Base-by-base conservation (phyloP, 1,284 basidiomycete genomes). In the Ustilago loliicola region DNA sequence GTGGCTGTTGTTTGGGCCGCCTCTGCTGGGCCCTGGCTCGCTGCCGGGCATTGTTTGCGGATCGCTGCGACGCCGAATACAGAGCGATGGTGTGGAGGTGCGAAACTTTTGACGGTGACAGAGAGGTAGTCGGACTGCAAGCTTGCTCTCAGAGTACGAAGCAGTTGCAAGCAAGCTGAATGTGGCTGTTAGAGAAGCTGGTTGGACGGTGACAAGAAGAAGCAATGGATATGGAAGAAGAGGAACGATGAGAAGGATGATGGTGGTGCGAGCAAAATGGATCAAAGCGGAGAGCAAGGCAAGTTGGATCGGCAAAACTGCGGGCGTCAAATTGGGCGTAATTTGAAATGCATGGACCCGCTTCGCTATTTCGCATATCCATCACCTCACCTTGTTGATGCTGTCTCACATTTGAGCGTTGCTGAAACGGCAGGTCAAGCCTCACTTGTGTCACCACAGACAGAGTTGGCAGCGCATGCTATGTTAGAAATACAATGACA, bases 11-110 rank as follows among this genome's bases (percentile, higher is more conserved):
- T 63, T 52, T 17, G 57, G 21, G 13, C 53, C 53, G 36, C 29
- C 27, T 15, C 66, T 50, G 57, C 71, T 68, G 1, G 71, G 65
- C 17, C 65, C 71, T 13, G 71, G 52, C 32, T 73, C 61, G 30
- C 19, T 34, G 42, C 57, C 32, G 21, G 57, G 38, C 58, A 60
- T 60, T 11, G 6, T 52, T 7, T 1, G 21, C 42, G 42, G 47
- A 11, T 30, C 2, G 19, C 27, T 11, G 25, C 19, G 56, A 5
- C 15, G 15, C 23, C 11, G 25, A 10, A 6, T 21, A 10, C 2
- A 21, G 21, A 9, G n/a, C 21, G 17, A 21, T 30, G n/a, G 15
- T 54, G 30, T 54, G n/a, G n/a, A 54, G 30, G 8, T 15, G 15
- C 6, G 29, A n/a, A n/a, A 27, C 30, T 53, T 17, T 53, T 53